Base-by-base conservation (phyloP, 768 basidiomycete genomes). In the Kondoa malvinella region DNA sequence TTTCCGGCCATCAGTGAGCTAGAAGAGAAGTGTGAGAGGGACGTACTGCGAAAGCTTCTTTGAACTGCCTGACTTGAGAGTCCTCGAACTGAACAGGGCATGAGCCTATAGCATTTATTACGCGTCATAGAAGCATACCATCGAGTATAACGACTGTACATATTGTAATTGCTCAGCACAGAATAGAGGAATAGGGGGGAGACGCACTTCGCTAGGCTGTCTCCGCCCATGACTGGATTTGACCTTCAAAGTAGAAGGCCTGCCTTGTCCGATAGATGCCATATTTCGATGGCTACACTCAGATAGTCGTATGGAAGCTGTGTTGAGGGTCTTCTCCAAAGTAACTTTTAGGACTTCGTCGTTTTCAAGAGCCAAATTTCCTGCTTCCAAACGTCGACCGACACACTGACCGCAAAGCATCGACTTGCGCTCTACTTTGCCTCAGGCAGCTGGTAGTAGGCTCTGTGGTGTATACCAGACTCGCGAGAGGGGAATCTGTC, bases 21-120 rank as follows among this genome's bases (percentile, higher is more conserved):
- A 59, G 30, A 29, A 59, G 30, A 25, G 30, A 14, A 14, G 25
- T 31, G 25, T n/a, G 58, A 67, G 27, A 67, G 17, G 34, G 27
- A 31, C 68, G 3, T 32, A 68, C 68, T 4, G 56, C 33, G 34
- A 69, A 69, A 30, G 68, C 68, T 64, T 69, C 68, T 64, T 69
- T 69, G 68, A 69, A 69, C 34, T 60, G 56, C 66, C 56, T 56
- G 67, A 69, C 56, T 58, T 69, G 68, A 21, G 57, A 65, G 30
- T 67, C 33, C 32, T 69, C 68, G 68, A 69, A 69, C 57, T 59
- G 57, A 12, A 4, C n/a, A 12, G 8, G 4, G 57, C 30, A 29
- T 56, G 8, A 25, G 57, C 57, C 30, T 21, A 29, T 4, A 8
- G 57, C 8, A 4, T 25, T 21, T 29, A 8, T 25, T 29, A 8